Evolutionary conservation across 2,329 filamentous ascomycete species (phyloP).

Genomic region (Nannizzia gypsea): DNA sequence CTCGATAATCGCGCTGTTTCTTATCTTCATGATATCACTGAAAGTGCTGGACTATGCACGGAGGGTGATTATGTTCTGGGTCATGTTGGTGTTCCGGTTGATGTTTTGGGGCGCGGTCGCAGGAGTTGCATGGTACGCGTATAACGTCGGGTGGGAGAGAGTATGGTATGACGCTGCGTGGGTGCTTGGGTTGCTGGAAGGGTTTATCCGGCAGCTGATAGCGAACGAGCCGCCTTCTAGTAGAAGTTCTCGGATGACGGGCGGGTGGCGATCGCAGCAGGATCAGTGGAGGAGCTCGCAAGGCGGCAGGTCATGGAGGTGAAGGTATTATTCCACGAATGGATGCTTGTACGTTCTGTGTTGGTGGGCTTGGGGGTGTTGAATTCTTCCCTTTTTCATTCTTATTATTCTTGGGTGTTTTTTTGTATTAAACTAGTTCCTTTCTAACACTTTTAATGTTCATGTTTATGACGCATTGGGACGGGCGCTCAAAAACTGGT

Average conservation of each 20-base stretch:
- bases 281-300: background rate
- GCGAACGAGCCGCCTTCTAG: slow-evolving; percentile 27
- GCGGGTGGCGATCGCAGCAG: background rate
- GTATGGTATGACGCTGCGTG: slow-evolving; percentile 31
- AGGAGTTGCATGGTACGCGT: slow-evolving; percentile 45
- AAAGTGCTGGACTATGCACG: slow-evolving; percentile 58
- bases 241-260: background rate
- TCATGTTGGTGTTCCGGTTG: slow-evolving; percentile 52
- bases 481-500: background rate
- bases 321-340: background rate
- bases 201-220: slow-evolving; percentile 49
- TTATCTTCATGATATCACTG: slow-evolving; percentile 52
- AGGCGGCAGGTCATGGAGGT: background rate
- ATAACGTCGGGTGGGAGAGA: slow-evolving; percentile 27
- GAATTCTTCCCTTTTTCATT: background rate
- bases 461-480: background rate
- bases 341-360: background rate
- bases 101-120: slow-evolving; percentile 53
- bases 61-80: slow-evolving; percentile 64
- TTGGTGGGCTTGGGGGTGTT: background rate
- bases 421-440: background rate
- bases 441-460: background rate
- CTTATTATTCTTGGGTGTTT: background rate
- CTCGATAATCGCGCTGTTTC: slow-evolving; percentile 39
- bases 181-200: slow-evolving; percentile 53